Evolutionary conservation across 2,329 filamentous ascomycete species (phyloP).

Genomic region (Pyricularia sp.): DNA sequence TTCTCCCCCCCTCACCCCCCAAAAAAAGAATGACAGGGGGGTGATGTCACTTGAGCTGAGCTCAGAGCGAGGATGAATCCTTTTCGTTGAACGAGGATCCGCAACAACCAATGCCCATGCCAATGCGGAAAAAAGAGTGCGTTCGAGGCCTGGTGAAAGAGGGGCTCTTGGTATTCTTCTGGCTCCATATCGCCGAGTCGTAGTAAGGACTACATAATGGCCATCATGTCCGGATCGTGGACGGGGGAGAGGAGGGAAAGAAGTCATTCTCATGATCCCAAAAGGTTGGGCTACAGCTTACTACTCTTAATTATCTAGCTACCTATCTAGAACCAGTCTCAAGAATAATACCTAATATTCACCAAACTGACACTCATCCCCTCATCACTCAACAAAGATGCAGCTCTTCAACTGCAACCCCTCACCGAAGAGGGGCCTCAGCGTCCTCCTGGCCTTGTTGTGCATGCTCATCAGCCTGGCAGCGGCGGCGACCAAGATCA

Average conservation of each 20-base stretch:
- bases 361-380: neutral
- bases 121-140: neutral
- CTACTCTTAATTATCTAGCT: neutral
- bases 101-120: neutral
- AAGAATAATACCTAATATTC: neutral
- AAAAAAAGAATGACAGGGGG: neutral
- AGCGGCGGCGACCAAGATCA: slow-evolving; percentile 7
- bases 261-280: neutral
- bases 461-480: slow-evolving; percentile 8
- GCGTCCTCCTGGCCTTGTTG: neutral
- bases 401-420: neutral
- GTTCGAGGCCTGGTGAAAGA: neutral
- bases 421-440: neutral
- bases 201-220: neutral
- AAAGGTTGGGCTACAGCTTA: neutral
- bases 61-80: neutral
- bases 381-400: neutral
- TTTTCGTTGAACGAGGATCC: neutral
- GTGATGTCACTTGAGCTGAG: neutral
- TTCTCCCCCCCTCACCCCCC: no score
- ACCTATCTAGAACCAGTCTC: neutral
- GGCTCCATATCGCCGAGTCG: neutral
- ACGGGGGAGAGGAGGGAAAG: neutral
- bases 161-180: neutral
- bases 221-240: neutral